Evolutionary conservation across 768 basidiomycete species (phyloP).

Genomic region (Pulveroboletus frians): DNA sequence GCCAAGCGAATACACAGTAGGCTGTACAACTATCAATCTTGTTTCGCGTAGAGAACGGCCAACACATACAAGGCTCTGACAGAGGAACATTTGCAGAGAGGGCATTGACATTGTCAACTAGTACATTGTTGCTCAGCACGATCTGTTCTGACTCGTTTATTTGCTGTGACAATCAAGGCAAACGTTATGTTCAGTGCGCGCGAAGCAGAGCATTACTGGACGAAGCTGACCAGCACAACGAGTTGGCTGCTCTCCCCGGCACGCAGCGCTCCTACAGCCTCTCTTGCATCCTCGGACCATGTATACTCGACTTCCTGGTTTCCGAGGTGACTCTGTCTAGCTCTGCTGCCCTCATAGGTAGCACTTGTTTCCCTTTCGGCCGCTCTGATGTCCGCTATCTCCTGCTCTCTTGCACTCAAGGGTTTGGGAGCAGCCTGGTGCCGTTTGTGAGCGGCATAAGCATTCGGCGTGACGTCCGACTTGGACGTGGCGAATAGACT

Average conservation of each 20-base stretch:
- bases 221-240: slow-evolving; percentile 56
- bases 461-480: slow-evolving; percentile 56
- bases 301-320: slow-evolving; percentile 52
- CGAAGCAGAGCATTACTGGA: not conserved
- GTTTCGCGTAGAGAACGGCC: not conserved
- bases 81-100: slow-evolving; percentile 48
- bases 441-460: slow-evolving; percentile 68
- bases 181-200: not conserved
- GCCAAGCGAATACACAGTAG: slow-evolving; percentile 68
- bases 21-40: slow-evolving; percentile 22
- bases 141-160: slow-evolving; percentile 65
- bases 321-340: slow-evolving; percentile 52
- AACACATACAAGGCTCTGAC: slow-evolving; percentile 49
- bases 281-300: slow-evolving; percentile 63
- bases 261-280: slow-evolving; percentile 58
- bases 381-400: slow-evolving; percentile 69
- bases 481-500: slow-evolving; percentile 76
- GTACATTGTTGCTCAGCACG: slow-evolving; percentile 40
- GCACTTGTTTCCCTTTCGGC: slow-evolving; percentile 63
- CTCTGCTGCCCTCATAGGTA: slow-evolving; percentile 54
- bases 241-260: slow-evolving; percentile 45
- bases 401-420: slow-evolving; percentile 75
- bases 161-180: slow-evolving; percentile 38
- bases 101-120: slow-evolving; percentile 37
- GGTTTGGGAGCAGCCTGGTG: slow-evolving; percentile 77